Conservation (phyloP, 2,329 filamentous ascomycete genomes). For the Epichloe bromicola region DNA sequence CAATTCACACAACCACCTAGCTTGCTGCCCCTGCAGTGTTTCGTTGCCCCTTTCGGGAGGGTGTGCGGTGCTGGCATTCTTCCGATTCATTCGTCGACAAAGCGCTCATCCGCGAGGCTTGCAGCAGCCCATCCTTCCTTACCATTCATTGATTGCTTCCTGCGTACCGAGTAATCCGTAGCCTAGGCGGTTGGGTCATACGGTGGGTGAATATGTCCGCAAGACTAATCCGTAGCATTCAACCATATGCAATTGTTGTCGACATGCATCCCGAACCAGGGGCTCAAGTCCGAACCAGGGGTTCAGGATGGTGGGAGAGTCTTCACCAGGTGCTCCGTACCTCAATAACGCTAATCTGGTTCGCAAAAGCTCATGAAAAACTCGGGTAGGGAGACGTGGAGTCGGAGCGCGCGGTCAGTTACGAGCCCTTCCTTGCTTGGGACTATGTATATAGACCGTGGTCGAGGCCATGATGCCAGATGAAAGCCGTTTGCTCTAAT, state of each 20-base stretch:
- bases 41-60: constrained; percentile 1
- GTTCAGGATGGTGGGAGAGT: not conserved
- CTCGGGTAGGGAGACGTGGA: not conserved
- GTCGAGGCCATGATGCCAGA: not conserved
- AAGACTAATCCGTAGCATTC: not conserved
- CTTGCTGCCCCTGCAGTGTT: not conserved
- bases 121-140: not conserved
- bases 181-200: no score
- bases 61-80: constrained; percentile 2
- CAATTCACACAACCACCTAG: not conserved
- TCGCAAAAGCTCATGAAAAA: no score
- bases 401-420: not conserved
- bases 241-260: not conserved
- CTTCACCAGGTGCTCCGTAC: not conserved
- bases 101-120: not conserved
- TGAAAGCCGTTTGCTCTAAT: not conserved
- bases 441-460: not conserved
- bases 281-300: not conserved
- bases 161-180: no score
- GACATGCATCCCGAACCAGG: not conserved
- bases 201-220: not conserved
- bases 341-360: not conserved
- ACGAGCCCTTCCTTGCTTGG: not conserved
- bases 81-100: constrained; percentile 5
- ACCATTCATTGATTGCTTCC: no score